Evolutionary conservation across 2,329 filamentous ascomycete species (phyloP).

Genomic region (Sclerotinia minor): DNA sequence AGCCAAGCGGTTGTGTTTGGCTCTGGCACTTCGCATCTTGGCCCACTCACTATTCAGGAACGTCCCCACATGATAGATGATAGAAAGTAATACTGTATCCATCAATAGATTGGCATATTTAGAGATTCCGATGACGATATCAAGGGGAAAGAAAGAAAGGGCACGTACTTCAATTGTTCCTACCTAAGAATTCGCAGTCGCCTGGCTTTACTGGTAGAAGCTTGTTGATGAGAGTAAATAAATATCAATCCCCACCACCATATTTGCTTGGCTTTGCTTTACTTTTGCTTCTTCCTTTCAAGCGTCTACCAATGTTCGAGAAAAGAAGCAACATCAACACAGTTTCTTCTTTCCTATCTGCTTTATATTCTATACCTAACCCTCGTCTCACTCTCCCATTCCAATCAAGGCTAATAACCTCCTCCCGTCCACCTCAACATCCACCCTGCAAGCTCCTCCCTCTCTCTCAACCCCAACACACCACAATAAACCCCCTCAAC

Average conservation of each 20-base stretch:
- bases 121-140: neutral
- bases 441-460: neutral
- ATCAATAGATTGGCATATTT: conserved; percentile 9
- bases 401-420: neutral
- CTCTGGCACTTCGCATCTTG: neutral
- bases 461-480: neutral
- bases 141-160: neutral
- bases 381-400: neutral
- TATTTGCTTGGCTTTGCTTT: too few species aligned
- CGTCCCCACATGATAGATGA: conserved; percentile 9
- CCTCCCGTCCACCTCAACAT: neutral
- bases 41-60: conserved; percentile 12
- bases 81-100: conserved; percentile 10
- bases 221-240: neutral
- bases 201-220: neutral
- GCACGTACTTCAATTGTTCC: neutral
- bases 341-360: neutral
- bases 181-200: neutral
- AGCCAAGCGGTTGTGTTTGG: neutral
- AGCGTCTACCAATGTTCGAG: too few species aligned
- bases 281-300: neutral
- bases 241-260: neutral
- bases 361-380: neutral
- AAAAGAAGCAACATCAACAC: neutral
- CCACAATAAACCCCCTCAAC: neutral